A percentile compares a stretch with the other conserved stretches of the same genome.
phyloP scores from a whole-genome alignment of 257 asterid genomes.

The Solanum acaule region DNA sequence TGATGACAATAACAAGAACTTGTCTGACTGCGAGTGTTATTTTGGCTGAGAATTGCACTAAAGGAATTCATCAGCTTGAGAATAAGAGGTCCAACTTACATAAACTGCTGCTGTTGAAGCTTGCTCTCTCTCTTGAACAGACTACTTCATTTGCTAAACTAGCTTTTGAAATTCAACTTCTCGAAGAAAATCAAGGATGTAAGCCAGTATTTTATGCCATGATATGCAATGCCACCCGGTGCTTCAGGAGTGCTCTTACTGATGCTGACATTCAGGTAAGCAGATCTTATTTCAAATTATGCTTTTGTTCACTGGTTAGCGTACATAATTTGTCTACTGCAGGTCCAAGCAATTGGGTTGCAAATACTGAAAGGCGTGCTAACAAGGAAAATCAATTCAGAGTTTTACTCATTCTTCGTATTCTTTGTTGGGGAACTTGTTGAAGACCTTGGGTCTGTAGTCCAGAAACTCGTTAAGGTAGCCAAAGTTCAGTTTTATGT shows the following conservation, averaged over 20 bases:
- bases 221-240: conserved; percentile 49
- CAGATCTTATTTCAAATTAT: conserved; percentile 2
- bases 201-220: conserved; percentile 35
- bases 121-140: conserved; percentile 66
- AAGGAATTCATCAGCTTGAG: conserved; percentile 59
- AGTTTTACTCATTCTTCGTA: conserved; percentile 32
- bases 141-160: conserved; percentile 41
- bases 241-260: conserved; percentile 44
- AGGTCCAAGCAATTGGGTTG: conserved; percentile 83
- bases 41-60: conserved; percentile 46
- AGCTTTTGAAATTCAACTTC: conserved; percentile 44
- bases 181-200: conserved; percentile 33
- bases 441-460: conserved; percentile 41
- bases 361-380: conserved; percentile 67
- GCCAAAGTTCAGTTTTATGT: not conserved
- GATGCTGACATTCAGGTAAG: conserved; percentile 67
- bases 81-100: conserved; percentile 47
- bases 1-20: conserved; percentile 49
- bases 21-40: conserved; percentile 55
- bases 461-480: conserved; percentile 50
- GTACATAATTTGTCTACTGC: conserved; percentile 14
- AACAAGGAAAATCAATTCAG: conserved; percentile 50
- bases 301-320: not conserved
- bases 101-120: conserved; percentile 70
- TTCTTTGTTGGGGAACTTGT: conserved; percentile 84